phyloP scores from a whole-genome alignment of 2,329 filamentous ascomycete species.

The Pyrenochaeta sp. region DNA sequence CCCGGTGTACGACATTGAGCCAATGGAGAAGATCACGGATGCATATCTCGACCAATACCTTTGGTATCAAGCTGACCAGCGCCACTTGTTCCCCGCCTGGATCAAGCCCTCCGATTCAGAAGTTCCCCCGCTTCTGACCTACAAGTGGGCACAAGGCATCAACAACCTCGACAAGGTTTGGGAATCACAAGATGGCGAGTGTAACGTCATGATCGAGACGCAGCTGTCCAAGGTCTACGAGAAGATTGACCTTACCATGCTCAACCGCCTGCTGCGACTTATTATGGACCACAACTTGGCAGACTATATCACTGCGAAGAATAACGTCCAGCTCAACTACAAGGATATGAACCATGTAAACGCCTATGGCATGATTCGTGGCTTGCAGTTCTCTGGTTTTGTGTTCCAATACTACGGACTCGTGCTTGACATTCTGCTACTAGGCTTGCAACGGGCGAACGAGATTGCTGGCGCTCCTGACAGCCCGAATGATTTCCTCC shows the following conservation, averaged over 20 bases:
- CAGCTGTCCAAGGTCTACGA: constrained; percentile 99
- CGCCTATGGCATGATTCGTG: constrained; percentile 97
- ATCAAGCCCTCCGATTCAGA: constrained; percentile 99
- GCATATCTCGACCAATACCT: constrained; percentile 98
- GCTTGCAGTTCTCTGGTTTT: constrained; percentile 96
- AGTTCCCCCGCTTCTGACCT: constrained; percentile 90
- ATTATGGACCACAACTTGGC: constrained; percentile 99
- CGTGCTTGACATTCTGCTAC: constrained; percentile 88
- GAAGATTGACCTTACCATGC: constrained; percentile 95
- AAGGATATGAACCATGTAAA: constrained; percentile 99
- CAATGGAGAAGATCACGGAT: constrained; percentile 99
- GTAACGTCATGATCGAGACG: constrained; percentile 98
- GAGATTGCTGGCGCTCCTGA: constrained; percentile 96
- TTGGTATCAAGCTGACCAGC: constrained; percentile 98
- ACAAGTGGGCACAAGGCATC: constrained; percentile 99
- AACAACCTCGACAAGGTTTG: constrained; percentile 97
- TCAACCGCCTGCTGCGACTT: constrained; percentile 89
- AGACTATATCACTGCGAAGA: constrained; percentile 99
- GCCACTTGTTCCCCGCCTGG: constrained; percentile 96
- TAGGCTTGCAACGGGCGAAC: constrained; percentile 94
- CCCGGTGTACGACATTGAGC: constrained; percentile 97
- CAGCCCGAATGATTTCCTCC: constrained; percentile 95
- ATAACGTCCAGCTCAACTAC: constrained; percentile 98
- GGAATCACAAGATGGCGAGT: constrained; percentile 93
- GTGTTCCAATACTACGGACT: constrained; percentile 99